Evolutionary conservation across 1,139 yeast species (phyloP).

Genomic region (Lodderomyces orthopsilosis): DNA sequence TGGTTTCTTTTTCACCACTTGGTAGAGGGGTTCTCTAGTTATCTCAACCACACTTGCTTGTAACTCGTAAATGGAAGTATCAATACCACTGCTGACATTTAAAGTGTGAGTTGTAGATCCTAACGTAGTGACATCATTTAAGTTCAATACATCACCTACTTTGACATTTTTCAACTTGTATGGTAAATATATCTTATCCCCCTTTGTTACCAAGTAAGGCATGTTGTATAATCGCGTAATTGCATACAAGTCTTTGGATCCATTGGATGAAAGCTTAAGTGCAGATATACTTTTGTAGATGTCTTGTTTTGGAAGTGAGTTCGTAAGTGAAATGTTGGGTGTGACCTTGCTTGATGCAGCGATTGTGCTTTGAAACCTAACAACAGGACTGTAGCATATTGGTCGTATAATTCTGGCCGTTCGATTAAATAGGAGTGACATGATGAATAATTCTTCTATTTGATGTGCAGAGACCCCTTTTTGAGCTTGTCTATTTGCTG

Average conservation of each 20-base stretch:
- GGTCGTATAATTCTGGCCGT: background rate
- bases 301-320: background rate
- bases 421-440: conserved; percentile 1
- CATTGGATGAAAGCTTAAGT: conserved; percentile 60
- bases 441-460: background rate
- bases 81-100: conserved; percentile 35
- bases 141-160: conserved; percentile 73
- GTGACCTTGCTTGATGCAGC: background rate
- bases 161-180: conserved; percentile 69
- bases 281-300: conserved; percentile 25
- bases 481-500: background rate
- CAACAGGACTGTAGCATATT: background rate
- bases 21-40: conserved; percentile 76
- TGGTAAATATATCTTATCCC: conserved; percentile 80
- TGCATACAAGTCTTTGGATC: conserved; percentile 63
- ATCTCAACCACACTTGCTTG: conserved; percentile 82
- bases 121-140: conserved; percentile 73
- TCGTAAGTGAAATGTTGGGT: background rate
- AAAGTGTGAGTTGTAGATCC: conserved; percentile 84
- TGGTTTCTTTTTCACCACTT: conserved; percentile 59
- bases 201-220: conserved; percentile 86
- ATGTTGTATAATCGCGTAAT: conserved; percentile 77
- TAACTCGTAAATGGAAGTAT: conserved; percentile 48
- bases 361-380: background rate
- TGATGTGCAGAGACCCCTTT: background rate